phyloP scores from a whole-genome alignment of 2,329 filamentous ascomycete genomes.

The Curvularia spicifera region DNA sequence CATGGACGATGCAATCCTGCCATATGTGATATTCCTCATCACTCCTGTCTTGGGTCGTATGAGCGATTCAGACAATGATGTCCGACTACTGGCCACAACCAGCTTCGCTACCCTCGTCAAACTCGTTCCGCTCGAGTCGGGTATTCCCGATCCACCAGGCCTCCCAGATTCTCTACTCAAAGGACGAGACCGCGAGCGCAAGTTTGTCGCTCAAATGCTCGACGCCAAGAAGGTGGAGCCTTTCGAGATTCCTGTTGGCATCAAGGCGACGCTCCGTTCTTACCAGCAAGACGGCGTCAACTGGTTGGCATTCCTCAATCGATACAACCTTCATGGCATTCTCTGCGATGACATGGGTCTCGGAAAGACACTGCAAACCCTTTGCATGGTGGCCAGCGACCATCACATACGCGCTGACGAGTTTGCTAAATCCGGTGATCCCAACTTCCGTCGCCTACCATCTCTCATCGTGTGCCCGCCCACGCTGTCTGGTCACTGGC shows the following conservation, averaged over 20 bases:
- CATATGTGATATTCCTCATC: constrained; percentile 98
- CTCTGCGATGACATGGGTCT: constrained; percentile 99
- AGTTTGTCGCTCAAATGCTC: constrained; percentile 94
- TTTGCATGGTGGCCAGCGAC: constrained; percentile 97
- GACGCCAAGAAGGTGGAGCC: constrained; percentile 96
- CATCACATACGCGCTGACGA: constrained; percentile 93
- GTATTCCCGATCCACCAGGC: constrained; percentile 94
- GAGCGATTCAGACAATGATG: constrained; percentile 97
- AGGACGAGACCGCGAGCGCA: constrained; percentile 90
- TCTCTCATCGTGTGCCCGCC: constrained; percentile 96
- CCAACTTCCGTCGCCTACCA: constrained; percentile 79
- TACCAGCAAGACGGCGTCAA: constrained; percentile 99
- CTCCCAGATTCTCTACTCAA: constrained; percentile 86
- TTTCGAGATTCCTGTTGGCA: constrained; percentile 91
- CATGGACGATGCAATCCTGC: constrained; percentile 95
- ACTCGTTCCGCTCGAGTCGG: constrained; percentile 92
- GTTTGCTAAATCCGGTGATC: constrained; percentile 78
- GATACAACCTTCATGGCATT: constrained; percentile 96
- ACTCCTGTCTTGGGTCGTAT: constrained; percentile 96
- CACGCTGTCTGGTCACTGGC: constrained; percentile 96
- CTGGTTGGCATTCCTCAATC: constrained; percentile 97
- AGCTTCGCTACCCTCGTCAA: constrained; percentile 98
- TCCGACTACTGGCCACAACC: constrained; percentile 91
- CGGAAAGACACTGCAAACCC: constrained; percentile 94
- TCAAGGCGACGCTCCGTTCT: constrained; percentile 93